These are phyloP conservation scores for Gossypium gossypioides DNA, from an alignment of 441 rosid species.

Conservation along the genomic window DNA sequence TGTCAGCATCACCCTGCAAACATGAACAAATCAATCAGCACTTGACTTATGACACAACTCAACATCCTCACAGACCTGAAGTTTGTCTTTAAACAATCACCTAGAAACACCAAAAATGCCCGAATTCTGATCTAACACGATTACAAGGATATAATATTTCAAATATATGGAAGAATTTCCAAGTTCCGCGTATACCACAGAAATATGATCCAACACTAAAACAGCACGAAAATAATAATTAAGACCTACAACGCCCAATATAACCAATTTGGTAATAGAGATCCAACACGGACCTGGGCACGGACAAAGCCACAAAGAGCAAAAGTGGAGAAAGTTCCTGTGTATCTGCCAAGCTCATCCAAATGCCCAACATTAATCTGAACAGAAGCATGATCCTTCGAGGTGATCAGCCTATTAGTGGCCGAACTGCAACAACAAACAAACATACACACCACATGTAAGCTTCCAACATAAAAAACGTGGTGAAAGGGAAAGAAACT, in stretches of 20 bases:
- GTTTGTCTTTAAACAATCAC: not conserved
- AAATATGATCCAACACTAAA: not conserved
- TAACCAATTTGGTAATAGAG: not conserved
- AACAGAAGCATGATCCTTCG: constrained; percentile 89
- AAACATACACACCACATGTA: not conserved
- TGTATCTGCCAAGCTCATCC: constrained; percentile 67
- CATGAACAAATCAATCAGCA: not conserved
- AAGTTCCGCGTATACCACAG: not conserved
- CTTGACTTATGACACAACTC: not conserved
- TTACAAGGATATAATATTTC: not conserved
- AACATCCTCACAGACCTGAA: not conserved
- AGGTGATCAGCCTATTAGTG: constrained; percentile 78
- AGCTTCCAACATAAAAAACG: not conserved
- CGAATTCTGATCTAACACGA: not conserved
- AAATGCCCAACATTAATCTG: constrained; percentile 82
- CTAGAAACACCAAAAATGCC: not conserved
- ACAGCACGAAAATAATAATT: not conserved
- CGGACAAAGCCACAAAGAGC: constrained; percentile 75
- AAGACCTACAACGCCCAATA: not conserved
- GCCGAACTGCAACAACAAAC: constrained; percentile 48
- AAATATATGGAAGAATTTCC: not conserved
- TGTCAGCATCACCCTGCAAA: constrained; percentile 80
- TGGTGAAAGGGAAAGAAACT: not conserved
- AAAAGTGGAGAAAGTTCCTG: constrained; percentile 57
- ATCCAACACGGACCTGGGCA: not conserved